These are phyloP conservation scores for Suhomyces coccinellae DNA, from an alignment of 1,139 yeast species.

Conservation along the genomic window DNA sequence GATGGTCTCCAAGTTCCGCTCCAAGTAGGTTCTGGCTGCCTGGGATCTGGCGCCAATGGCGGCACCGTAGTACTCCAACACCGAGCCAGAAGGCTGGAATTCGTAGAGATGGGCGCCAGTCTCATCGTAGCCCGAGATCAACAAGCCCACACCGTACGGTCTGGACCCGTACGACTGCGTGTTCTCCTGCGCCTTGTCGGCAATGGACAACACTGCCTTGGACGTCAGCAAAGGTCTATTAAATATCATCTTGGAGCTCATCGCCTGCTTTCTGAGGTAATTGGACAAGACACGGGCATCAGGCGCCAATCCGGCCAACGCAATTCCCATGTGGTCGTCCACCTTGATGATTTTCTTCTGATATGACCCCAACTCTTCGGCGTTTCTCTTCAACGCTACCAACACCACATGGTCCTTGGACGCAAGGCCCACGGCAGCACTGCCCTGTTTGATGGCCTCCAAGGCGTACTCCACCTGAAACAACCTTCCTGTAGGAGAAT, in stretches of 20 bases:
- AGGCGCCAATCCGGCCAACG: constrained; percentile 96
- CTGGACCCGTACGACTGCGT: constrained; percentile 96
- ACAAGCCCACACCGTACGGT: constrained; percentile 95
- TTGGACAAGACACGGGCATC: constrained; percentile 94
- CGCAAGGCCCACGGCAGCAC: constrained; percentile 93
- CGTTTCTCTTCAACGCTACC: constrained; percentile 92
- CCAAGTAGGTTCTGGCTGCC: constrained; percentile 95
- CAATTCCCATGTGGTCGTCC: constrained; percentile 92
- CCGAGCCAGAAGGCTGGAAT: constrained; percentile 95
- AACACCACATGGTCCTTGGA: constrained; percentile 85
- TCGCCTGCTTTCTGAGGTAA: constrained; percentile 86
- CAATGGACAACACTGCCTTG: constrained; percentile 81
- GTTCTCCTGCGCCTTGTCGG: constrained; percentile 95
- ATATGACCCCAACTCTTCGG: constrained; percentile 95
- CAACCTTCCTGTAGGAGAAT: constrained; percentile 94
- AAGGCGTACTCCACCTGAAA: constrained; percentile 95
- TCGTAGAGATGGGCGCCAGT: constrained; percentile 93
- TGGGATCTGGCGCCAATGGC: constrained; percentile 99
- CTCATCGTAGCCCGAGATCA: constrained; percentile 91
- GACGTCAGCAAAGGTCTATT: constrained; percentile 86
- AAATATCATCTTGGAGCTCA: constrained; percentile 82
- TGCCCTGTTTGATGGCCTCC: constrained; percentile 97
- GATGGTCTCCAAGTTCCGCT: constrained; percentile 74
- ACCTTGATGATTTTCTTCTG: constrained; percentile 91
- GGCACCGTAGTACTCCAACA: constrained; percentile 85